Conservation (phyloP, 768 basidiomycete genomes). For the Agrocybe praecox region DNA sequence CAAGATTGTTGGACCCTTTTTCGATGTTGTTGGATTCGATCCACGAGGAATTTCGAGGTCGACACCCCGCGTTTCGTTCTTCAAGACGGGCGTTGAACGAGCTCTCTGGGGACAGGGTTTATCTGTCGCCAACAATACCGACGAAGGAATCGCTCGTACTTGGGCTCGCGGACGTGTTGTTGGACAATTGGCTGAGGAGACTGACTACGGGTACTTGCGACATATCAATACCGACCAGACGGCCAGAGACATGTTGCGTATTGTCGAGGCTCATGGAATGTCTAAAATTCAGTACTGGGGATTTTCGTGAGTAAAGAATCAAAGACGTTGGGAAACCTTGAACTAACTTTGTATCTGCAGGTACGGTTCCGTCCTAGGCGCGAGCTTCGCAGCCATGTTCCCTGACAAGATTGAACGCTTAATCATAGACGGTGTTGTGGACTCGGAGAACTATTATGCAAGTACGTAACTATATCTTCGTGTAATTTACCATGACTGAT, state of each 20-base stretch:
- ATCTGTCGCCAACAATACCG: slow-evolving; percentile 24
- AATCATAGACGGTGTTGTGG: slow-evolving; percentile 42
- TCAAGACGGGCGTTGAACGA: slow-evolving; percentile 34
- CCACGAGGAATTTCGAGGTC: slow-evolving; percentile 47
- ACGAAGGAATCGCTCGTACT: slow-evolving; percentile 25
- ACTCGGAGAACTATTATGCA: slow-evolving; percentile 40
- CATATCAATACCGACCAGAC: slow-evolving; percentile 39
- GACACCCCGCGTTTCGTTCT: slow-evolving; percentile 35
- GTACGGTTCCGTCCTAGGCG: slow-evolving; percentile 28
- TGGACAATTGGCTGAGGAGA: slow-evolving; percentile 32
- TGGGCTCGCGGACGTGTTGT: slow-evolving; percentile 33
- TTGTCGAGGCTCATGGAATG: slow-evolving; percentile 30
- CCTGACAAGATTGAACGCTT: slow-evolving; percentile 33
- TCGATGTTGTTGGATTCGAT: slow-evolving; percentile 52
- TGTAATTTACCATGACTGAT: neutral
- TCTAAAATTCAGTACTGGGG: slow-evolving; percentile 38
- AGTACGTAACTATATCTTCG: slow-evolving; percentile 21
- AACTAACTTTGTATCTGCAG: slow-evolving; percentile 12
- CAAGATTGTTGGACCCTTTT: slow-evolving; percentile 41
- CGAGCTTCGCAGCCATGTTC: slow-evolving; percentile 34
- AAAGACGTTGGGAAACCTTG: neutral
- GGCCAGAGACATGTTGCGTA: slow-evolving; percentile 38
- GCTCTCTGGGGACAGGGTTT: slow-evolving; percentile 11
- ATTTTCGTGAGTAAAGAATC: slow-evolving; percentile 21
- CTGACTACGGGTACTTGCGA: slow-evolving; percentile 25